Evolutionary conservation across 345 rosid genomes (phyloP), one percentile per base, ranked within the genome.

Genomic region (Excoecaria agallocha): DNA sequence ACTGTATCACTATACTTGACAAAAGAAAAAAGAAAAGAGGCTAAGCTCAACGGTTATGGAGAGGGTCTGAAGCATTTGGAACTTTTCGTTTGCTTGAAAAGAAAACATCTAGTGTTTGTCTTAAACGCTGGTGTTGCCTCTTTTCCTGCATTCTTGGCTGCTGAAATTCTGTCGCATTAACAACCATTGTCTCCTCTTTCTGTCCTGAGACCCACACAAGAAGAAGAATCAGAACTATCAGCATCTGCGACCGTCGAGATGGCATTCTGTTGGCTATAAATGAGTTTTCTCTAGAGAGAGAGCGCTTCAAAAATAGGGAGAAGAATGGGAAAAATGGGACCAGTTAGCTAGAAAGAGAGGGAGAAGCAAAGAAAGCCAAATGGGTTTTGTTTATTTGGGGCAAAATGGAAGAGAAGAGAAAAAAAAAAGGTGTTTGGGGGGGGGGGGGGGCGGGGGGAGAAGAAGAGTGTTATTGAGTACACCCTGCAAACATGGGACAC

Each of bases 1-100:
- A 22, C 1, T 15, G 12, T 37, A 24, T 19, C 0, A 8, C 7
- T 68, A n/a, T 20, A 57, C n/a, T n/a, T 6, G 48, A 20, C 11
- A 48, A 17, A 24, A 3, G 11, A n/a, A 45, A 17, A 19, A 72
- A 39, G 13, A 39, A 8, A 69, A 41, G 48, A 24, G 35, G 10
- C 35, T n/a, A 8, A 20, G 39, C 71, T 89, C 85, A 85, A 58
- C 89, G 90, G 74, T 90, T 90, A 85, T 88, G 94, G 16, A 90
- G 92, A 73, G 91, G 92, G 70, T 88, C 94, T 7, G 91, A 83
- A 17, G 88, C 88, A 49, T 90, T 84, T 0, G 92, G 94, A 66
- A 90, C 91, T 76, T 71, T 83, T 75, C 92, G 81, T 64, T 88
- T 86, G 85, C 86, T 85, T 39, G 88, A 79, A 65, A 74, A 80